These are phyloP conservation scores for Penicillium turbatum DNA, from an alignment of 495 filamentous ascomycete genomes.

Conservation along the genomic window DNA sequence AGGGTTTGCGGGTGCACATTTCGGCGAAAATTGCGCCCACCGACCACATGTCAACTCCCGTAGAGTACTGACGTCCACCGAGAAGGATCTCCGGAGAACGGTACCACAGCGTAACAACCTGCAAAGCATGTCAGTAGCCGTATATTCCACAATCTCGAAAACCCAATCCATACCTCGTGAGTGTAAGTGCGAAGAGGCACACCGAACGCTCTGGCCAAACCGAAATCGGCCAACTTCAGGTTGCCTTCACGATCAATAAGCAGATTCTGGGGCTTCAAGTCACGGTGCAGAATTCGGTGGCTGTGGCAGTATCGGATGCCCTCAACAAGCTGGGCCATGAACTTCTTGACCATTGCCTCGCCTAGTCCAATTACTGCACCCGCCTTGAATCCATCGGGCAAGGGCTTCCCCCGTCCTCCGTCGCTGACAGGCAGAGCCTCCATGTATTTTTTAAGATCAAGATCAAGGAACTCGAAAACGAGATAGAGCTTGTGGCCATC, in stretches of 20 bases:
- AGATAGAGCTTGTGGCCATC: constrained; percentile 96
- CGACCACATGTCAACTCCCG: constrained; percentile 99
- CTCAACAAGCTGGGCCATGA: constrained; percentile 90
- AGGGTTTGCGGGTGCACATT: constrained; percentile 97
- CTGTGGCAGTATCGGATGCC: constrained; percentile 95
- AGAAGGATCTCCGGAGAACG: constrained; percentile 96
- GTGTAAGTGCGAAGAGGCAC: constrained; percentile 96
- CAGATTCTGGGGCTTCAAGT: constrained; percentile 97
- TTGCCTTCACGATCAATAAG: constrained; percentile 94
- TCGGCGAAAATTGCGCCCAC: constrained; percentile 98
- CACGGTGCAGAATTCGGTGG: constrained; percentile 89
- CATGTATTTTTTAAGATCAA: constrained; percentile 98
- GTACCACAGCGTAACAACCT: constrained; percentile 98
- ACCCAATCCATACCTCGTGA: constrained; percentile 62
- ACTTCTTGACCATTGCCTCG: constrained; percentile 90
- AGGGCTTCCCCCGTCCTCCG: constrained; percentile 81
- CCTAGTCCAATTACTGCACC: constrained; percentile 75
- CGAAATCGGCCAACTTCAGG: constrained; percentile 96
- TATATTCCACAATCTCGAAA: background rate
- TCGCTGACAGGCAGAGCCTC: constrained; percentile 88
- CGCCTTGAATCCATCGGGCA: constrained; percentile 73
- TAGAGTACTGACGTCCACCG: constrained; percentile 95
- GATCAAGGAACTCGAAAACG: constrained; percentile 90
- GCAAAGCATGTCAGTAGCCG: constrained; percentile 2
- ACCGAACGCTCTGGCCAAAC: constrained; percentile 91